Conservation (phyloP, 1,139 yeast species). For the Kurtzmaniella natalensis region DNA sequence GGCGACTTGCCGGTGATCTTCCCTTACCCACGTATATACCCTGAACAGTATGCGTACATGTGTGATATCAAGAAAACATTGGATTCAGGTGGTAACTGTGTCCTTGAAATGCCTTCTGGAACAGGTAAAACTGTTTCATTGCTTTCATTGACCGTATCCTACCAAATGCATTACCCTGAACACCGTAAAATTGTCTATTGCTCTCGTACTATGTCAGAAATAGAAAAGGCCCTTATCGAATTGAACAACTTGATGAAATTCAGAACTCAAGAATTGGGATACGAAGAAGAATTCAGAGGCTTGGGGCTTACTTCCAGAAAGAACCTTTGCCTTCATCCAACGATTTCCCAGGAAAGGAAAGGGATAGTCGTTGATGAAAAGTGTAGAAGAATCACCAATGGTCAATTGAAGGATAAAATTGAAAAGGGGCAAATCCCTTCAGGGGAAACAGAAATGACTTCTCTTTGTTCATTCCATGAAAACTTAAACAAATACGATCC, state of each 20-base stretch:
- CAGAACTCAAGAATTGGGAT: slow-evolving; percentile 77
- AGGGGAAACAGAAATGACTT: slow-evolving; percentile 25
- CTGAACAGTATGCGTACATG: slow-evolving; percentile 98
- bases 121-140: slow-evolving; percentile 96
- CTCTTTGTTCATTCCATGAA: slow-evolving; percentile 79
- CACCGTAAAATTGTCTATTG: slow-evolving; percentile 93
- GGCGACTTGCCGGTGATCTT: slow-evolving; percentile 94
- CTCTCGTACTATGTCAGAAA: slow-evolving; percentile 99
- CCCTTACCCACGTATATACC: slow-evolving; percentile 97
- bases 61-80: slow-evolving; percentile 88
- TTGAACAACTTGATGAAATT: slow-evolving; percentile 83
- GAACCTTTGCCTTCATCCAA: slow-evolving; percentile 87
- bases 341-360: slow-evolving; percentile 79
- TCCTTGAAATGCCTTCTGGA: slow-evolving; percentile 99
- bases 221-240: slow-evolving; percentile 96
- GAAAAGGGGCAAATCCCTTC: slow-evolving; percentile 39
- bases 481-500: slow-evolving; percentile 82
- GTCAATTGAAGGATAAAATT: slow-evolving; percentile 68
- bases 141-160: slow-evolving; percentile 86
- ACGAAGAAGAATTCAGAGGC: slow-evolving; percentile 84
- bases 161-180: slow-evolving; percentile 93
- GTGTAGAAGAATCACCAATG: slow-evolving; percentile 92
- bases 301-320: slow-evolving; percentile 92
- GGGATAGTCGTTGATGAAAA: slow-evolving; percentile 96
- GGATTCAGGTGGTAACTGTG: slow-evolving; percentile 97